Percentiles rank a stretch among this genome's conserved stretches.
phyloP scores from a whole-genome alignment of 352 stramenopile genomes.

The Phytophthora agathidicida region DNA sequence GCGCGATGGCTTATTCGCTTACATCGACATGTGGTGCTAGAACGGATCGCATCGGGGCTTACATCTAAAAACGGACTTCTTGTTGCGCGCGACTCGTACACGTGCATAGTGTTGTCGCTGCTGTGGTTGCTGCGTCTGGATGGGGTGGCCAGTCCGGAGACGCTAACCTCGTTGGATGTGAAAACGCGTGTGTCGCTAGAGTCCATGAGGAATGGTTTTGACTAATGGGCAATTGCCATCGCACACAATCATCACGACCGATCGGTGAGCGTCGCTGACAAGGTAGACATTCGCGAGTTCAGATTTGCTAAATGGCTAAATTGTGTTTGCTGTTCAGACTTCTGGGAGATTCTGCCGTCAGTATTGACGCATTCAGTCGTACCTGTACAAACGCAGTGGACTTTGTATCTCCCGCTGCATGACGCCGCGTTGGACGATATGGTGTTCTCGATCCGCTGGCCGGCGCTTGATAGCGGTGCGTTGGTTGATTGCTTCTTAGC shows the following conservation, averaged over 20 bases:
- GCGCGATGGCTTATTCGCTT: conserved; percentile 38
- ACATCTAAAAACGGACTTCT: conserved; percentile 4
- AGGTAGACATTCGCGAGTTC: too few relatives aligned
- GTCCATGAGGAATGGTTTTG: conserved; percentile 11
- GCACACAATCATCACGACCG: conserved; percentile 48
- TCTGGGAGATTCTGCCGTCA: conserved; percentile 63
- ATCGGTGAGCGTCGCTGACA: too few relatives aligned
- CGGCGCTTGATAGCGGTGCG: conserved; percentile 53
- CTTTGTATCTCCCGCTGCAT: conserved; percentile 66
- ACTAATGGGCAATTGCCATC: conserved; percentile 4
- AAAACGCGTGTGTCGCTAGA: conserved; percentile 10
- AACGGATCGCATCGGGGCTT: conserved; percentile 38
- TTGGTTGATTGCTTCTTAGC: too few relatives aligned
- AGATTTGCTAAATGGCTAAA: neutral
- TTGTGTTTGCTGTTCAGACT: conserved; percentile 19
- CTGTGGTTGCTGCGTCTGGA: conserved; percentile 62
- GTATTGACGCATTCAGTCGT: conserved; percentile 34
- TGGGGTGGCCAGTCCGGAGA: conserved; percentile 5
- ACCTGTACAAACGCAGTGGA: conserved; percentile 48
- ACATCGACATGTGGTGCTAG: conserved; percentile 43
- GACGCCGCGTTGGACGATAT: conserved; percentile 44
- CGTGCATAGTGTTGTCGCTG: conserved; percentile 38
- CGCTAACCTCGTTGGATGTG: conserved; percentile 17
- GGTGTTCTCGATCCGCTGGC: conserved; percentile 37
- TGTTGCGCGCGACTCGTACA: conserved; percentile 30